These are phyloP conservation scores for Rosa hybrid DNA, from an alignment of 331 rosid species.

Conservation along the genomic window DNA sequence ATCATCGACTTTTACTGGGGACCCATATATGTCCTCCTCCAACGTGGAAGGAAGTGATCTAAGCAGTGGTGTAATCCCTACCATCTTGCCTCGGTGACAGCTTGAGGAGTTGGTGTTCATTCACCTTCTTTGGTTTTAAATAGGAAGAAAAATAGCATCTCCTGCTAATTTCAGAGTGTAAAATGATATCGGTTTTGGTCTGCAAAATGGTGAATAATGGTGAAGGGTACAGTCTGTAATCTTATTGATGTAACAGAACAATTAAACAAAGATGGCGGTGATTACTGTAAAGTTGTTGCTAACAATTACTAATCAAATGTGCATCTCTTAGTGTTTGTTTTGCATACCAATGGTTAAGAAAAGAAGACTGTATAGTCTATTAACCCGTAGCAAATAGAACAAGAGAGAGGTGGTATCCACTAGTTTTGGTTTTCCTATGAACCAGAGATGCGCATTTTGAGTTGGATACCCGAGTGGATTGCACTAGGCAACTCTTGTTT, in stretches of 20 bases:
- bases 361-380: neutral
- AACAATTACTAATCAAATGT: neutral
- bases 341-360: neutral
- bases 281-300: neutral
- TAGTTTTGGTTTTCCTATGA: neutral
- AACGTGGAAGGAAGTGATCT: slow-evolving; percentile 61
- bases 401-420: neutral
- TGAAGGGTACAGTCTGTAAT: neutral
- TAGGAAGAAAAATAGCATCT: neutral
- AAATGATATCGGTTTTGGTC: neutral
- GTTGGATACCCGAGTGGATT: neutral
- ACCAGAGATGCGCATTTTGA: neutral
- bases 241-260: neutral
- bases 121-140: neutral
- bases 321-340: neutral
- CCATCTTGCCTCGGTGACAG: slow-evolving; percentile 61
- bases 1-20: slow-evolving; percentile 28
- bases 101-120: neutral
- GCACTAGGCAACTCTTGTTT: neutral
- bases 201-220: neutral
- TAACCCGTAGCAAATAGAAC: neutral
- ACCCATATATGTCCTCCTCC: slow-evolving; percentile 34
- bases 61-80: slow-evolving; percentile 56
- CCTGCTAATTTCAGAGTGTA: neutral
- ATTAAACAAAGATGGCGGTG: neutral